These are phyloP conservation scores for Pisolithus thermaeus DNA, from an alignment of 1,284 basidiomycete species.

Conservation along the genomic window DNA sequence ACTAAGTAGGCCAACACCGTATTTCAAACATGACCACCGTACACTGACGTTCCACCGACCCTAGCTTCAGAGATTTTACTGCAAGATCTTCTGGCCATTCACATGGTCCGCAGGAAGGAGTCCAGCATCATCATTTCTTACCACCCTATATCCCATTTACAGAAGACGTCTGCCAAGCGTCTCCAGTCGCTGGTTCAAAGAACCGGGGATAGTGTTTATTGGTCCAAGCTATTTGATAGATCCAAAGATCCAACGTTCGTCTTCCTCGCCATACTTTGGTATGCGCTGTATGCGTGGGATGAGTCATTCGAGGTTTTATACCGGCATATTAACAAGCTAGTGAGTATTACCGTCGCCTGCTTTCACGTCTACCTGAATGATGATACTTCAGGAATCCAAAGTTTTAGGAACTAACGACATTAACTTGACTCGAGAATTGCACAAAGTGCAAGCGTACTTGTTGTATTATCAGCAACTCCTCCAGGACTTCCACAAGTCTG, in stretches of 20 bases:
- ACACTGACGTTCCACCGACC: neutral
- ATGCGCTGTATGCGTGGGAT: slow-evolving; percentile 49
- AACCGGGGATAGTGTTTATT: slow-evolving; percentile 37
- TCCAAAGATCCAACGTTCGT: slow-evolving; percentile 44
- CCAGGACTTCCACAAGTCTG: slow-evolving; percentile 40
- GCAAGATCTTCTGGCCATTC: slow-evolving; percentile 27
- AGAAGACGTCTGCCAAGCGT: slow-evolving; percentile 22
- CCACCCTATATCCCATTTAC: slow-evolving; percentile 23
- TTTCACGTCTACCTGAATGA: neutral
- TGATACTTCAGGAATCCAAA: slow-evolving; percentile 30
- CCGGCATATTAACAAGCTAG: slow-evolving; percentile 37
- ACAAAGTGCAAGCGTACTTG: slow-evolving; percentile 43
- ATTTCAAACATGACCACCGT: neutral
- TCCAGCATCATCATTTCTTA: slow-evolving; percentile 33
- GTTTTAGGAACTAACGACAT: slow-evolving; percentile 33
- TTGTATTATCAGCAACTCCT: slow-evolving; percentile 43
- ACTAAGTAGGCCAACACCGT: too few species aligned
- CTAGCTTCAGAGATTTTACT: slow-evolving; percentile 14
- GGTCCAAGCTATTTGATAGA: slow-evolving; percentile 41
- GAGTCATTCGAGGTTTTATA: slow-evolving; percentile 44
- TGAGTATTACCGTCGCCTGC: slow-evolving; percentile 10
- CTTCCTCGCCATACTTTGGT: slow-evolving; percentile 44
- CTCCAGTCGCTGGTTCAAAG: slow-evolving; percentile 25
- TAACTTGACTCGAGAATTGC: slow-evolving; percentile 40
- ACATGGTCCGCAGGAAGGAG: slow-evolving; percentile 27